A percentile compares a stretch with the other conserved stretches of the same genome.
phyloP scores from a whole-genome alignment of 2,329 filamentous ascomycete genomes.

The Tolypocladium capitatum region DNA sequence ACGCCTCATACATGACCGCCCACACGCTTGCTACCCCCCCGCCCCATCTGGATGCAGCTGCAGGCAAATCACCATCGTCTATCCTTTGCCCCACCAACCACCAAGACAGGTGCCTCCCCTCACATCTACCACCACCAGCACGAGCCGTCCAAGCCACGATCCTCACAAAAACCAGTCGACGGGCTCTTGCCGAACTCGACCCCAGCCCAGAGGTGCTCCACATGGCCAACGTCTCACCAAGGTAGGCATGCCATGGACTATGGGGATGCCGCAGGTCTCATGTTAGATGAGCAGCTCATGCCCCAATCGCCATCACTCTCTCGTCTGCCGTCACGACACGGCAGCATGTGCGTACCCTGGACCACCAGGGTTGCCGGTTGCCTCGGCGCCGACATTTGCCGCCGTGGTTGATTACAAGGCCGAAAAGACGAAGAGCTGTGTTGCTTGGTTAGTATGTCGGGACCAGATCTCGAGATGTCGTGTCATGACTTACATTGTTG shows the following conservation, averaged over 20 bases:
- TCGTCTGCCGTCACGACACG: neutral
- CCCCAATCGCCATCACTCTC: neutral
- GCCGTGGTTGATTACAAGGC: constrained; percentile 40
- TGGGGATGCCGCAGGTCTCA: neutral
- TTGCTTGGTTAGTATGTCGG: constrained; percentile 10
- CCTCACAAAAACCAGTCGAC: neutral
- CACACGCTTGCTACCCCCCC: neutral
- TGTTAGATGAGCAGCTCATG: neutral
- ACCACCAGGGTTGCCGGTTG: neutral
- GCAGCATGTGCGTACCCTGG: neutral
- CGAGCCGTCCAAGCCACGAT: neutral
- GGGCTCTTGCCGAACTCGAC: neutral
- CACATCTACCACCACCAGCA: neutral
- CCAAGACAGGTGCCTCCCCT: neutral
- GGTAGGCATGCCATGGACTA: neutral
- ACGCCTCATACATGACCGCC: neutral
- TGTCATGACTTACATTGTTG: constrained; percentile 87
- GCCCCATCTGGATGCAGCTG: neutral
- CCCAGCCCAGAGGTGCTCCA: neutral
- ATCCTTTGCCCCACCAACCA: neutral
- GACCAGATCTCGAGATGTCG: neutral
- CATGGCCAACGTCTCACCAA: neutral
- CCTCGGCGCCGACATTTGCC: neutral
- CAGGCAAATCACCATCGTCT: neutral
- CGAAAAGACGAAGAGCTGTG: constrained; percentile 64